Evolutionary conservation across 2,329 filamentous ascomycete genomes (phyloP).

Genomic region (Daldinia sp.): DNA sequence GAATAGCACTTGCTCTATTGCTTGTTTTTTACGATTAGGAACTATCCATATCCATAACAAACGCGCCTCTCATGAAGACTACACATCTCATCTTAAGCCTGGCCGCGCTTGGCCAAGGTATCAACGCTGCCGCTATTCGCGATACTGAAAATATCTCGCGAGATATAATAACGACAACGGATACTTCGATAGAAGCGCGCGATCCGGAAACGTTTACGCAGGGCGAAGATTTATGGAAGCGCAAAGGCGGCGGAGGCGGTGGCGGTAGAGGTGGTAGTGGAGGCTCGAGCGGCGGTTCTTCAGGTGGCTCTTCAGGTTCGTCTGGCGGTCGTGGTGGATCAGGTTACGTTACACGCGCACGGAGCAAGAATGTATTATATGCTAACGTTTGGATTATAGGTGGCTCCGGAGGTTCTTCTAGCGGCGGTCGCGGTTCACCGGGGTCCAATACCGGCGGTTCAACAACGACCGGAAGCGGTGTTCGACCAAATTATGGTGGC

Average conservation of each 20-base stretch:
- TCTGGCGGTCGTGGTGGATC: conserved; percentile 33
- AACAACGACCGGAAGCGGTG: conserved; percentile 59
- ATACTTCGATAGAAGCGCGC: conserved; percentile 28
- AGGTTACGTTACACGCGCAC: too few relatives aligned
- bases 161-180: conserved; percentile 27
- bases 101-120: conserved; percentile 17
- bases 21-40: background rate
- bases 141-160: conserved; percentile 24
- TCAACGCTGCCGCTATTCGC: conserved; percentile 36
- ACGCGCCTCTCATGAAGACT: conserved; percentile 41
- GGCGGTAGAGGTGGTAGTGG: conserved; percentile 53
- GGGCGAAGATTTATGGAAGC: conserved; percentile 62
- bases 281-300: conserved; percentile 50
- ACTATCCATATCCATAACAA: background rate
- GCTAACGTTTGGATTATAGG: background rate
- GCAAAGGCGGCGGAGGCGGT: conserved; percentile 66
- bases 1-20: background rate
- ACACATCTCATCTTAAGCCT: conserved; percentile 38
- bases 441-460: conserved; percentile 55
- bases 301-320: conserved; percentile 40
- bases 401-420: conserved; percentile 8
- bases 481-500: conserved; percentile 65
- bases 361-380: background rate
- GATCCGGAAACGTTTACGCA: conserved; percentile 32
- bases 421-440: conserved; percentile 38